These are phyloP conservation scores for Globisporangium heterothallicum DNA, from an alignment of 352 stramenopile species.

Conservation along the genomic window DNA sequence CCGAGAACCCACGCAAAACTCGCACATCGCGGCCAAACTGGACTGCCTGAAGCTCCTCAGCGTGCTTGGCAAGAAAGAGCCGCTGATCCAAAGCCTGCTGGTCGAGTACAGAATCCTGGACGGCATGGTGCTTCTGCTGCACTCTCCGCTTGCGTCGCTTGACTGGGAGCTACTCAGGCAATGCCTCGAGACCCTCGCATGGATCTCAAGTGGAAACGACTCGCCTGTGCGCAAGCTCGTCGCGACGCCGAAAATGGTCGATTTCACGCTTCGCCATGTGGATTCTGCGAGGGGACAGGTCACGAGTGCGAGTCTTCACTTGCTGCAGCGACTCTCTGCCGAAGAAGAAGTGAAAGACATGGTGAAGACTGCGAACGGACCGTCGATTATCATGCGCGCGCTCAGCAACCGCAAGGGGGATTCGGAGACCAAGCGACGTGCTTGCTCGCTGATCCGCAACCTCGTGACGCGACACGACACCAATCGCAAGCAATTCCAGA, in stretches of 20 bases:
- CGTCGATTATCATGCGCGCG: slow-evolving; percentile 40
- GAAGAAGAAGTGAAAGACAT: slow-evolving; percentile 35
- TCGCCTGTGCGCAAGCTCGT: slow-evolving; percentile 31
- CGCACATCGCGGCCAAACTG: slow-evolving; percentile 20
- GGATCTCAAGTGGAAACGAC: slow-evolving; percentile 34
- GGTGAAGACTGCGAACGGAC: slow-evolving; percentile 27
- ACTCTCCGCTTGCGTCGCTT: slow-evolving; percentile 32
- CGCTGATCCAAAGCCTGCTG: slow-evolving; percentile 37
- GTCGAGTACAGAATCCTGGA: slow-evolving; percentile 53
- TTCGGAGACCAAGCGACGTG: slow-evolving; percentile 20
- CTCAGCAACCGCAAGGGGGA: slow-evolving; percentile 26
- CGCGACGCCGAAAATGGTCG: slow-evolving; percentile 41
- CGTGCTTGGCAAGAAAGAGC: slow-evolving; percentile 38
- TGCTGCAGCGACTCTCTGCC: slow-evolving; percentile 45
- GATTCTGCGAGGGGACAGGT: slow-evolving; percentile 30
- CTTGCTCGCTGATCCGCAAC: slow-evolving; percentile 43
- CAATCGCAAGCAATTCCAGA: slow-evolving; percentile 49
- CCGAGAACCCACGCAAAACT: slow-evolving; percentile 12
- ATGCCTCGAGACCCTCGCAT: slow-evolving; percentile 47
- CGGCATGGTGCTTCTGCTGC: slow-evolving; percentile 34
- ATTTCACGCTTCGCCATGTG: slow-evolving; percentile 36
- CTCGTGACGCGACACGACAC: slow-evolving; percentile 39
- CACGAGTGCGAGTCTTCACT: slow-evolving; percentile 37
- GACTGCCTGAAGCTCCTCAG: slow-evolving; percentile 42
- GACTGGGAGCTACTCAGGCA: slow-evolving; percentile 35